Conservation (phyloP, 2,329 filamentous ascomycete genomes). For the Diaporthe capsici region DNA sequence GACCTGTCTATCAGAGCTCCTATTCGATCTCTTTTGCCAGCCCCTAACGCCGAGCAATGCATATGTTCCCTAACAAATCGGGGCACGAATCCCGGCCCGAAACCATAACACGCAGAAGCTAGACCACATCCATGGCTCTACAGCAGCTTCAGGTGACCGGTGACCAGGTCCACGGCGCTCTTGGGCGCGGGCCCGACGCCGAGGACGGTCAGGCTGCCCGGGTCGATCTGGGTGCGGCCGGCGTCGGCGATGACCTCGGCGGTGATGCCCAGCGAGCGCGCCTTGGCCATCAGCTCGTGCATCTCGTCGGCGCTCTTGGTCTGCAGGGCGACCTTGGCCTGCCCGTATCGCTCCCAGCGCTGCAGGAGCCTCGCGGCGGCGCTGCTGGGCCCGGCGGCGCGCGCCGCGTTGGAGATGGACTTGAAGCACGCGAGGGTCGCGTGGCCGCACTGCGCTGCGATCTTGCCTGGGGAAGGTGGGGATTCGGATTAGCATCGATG, state of each 20-base stretch:
- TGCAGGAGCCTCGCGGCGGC: constrained; percentile 75
- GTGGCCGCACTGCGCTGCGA: constrained; percentile 94
- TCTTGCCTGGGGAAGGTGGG: constrained; percentile 80
- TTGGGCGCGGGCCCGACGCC: constrained; percentile 87
- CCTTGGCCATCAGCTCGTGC: constrained; percentile 80
- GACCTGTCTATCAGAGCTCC: not conserved
- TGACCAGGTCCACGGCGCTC: constrained; percentile 88
- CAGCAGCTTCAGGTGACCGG: constrained; percentile 86
- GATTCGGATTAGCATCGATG: not conserved
- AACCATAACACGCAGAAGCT: not conserved
- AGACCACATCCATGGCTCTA: constrained; percentile 54
- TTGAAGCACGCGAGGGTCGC: constrained; percentile 99
- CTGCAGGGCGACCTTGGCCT: constrained; percentile 95
- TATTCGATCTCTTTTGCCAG: not conserved
- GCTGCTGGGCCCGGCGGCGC: constrained; percentile 61
- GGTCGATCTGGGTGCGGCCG: constrained; percentile 96
- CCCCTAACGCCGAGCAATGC: constrained; percentile 40
- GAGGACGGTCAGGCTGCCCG: constrained; percentile 91
- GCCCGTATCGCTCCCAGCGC: constrained; percentile 88
- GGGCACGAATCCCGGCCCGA: not conserved
- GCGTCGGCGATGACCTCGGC: constrained; percentile 94
- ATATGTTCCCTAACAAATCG: constrained; percentile 42
- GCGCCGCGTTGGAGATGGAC: constrained; percentile 72
- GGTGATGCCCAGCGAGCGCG: constrained; percentile 85
- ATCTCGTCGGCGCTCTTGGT: constrained; percentile 89